These are phyloP conservation scores for Gyrodon lividus DNA, from an alignment of 768 basidiomycete genomes.

Conservation along the genomic window DNA sequence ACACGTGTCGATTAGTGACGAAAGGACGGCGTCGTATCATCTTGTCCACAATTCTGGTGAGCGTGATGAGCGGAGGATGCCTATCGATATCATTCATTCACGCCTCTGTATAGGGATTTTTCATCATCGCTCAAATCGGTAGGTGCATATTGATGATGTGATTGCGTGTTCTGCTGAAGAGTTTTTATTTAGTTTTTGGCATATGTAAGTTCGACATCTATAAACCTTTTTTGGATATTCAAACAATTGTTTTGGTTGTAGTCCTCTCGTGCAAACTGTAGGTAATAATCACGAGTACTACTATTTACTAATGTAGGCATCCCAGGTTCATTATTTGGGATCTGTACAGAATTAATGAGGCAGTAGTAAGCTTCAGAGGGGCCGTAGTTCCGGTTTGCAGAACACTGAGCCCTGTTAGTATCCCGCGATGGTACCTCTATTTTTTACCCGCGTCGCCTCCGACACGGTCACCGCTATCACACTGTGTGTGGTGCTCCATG, in stretches of 20 bases:
- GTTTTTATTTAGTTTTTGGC: not conserved
- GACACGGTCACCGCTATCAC: not conserved
- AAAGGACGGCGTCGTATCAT: not conserved
- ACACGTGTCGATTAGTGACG: not conserved
- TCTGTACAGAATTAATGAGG: not conserved
- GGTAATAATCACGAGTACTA: not conserved
- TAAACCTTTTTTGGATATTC: not conserved
- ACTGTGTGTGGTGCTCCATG: not conserved
- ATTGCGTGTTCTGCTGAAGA: not conserved
- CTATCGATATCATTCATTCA: not conserved
- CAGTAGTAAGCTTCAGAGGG: not conserved
- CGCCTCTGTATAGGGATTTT: not conserved
- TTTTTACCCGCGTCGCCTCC: not conserved
- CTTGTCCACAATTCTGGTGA: not conserved
- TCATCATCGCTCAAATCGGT: not conserved
- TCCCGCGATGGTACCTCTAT: not conserved
- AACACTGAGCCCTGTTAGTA: not conserved
- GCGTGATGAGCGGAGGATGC: not conserved
- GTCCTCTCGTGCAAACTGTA: not conserved
- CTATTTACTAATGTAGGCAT: not conserved
- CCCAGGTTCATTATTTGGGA: not conserved
- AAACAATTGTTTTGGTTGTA: not conserved
- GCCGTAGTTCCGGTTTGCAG: not conserved
- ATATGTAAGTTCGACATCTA: not conserved
- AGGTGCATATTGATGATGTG: not conserved